phyloP scores from a whole-genome alignment of 495 filamentous ascomycete species.

The Xeromyces bisporus region DNA sequence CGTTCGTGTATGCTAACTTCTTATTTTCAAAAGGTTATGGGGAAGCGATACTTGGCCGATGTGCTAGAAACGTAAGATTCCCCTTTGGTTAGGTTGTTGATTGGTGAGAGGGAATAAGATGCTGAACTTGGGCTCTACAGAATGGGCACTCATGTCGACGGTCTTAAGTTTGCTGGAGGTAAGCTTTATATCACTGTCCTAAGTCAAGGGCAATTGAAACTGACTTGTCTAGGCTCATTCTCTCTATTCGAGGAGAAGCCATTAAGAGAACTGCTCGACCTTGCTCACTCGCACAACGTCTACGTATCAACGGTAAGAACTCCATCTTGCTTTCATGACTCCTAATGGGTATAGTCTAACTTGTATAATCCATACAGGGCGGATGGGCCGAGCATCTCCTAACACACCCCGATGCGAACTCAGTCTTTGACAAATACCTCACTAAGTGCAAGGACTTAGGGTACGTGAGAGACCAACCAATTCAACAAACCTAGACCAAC shows the following conservation, averaged over 20 bases:
- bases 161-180: slow-evolving; percentile 42
- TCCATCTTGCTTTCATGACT: too few species aligned
- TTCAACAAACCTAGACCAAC: not conserved
- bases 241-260: slow-evolving; percentile 31
- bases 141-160: slow-evolving; percentile 38
- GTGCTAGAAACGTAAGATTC: slow-evolving; percentile 30
- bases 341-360: too few species aligned
- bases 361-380: slow-evolving; percentile 19
- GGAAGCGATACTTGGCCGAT: slow-evolving; percentile 34
- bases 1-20: too few species aligned
- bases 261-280: slow-evolving; percentile 33
- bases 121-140: slow-evolving; percentile 10
- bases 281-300: slow-evolving; percentile 34
- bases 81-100: not conserved
- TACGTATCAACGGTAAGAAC: slow-evolving; percentile 35
- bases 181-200: not conserved
- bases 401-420: slow-evolving; percentile 24
- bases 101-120: too few species aligned
- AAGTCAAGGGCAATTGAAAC: not conserved
- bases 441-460: slow-evolving; percentile 33
- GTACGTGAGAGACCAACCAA: too few species aligned
- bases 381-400: slow-evolving; percentile 42
- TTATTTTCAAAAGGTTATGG: too few species aligned
- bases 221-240: slow-evolving; percentile 26
- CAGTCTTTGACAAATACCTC: slow-evolving; percentile 35